Evolutionary conservation across 2,329 filamentous ascomycete species (phyloP).

Genomic region (Xylariaceae sp.): DNA sequence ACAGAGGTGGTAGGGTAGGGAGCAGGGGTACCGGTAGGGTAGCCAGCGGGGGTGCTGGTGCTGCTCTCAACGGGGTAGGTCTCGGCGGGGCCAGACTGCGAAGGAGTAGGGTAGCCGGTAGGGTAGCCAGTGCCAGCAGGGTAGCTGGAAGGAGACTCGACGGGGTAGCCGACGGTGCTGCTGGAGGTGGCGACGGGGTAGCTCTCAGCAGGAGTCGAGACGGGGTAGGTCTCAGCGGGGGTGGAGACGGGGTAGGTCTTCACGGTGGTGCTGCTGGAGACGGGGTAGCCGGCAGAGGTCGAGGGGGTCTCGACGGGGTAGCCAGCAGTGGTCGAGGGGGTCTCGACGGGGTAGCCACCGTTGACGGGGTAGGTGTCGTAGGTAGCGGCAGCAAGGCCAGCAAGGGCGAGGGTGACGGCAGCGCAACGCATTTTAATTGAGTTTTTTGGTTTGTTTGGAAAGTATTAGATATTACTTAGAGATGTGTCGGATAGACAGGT

Average conservation of each 20-base stretch:
- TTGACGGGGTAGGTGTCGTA: slow-evolving; percentile 16
- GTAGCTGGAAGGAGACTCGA: slow-evolving; percentile 5
- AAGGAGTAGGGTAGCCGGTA: background rate
- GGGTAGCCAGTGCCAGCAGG: slow-evolving; percentile 9
- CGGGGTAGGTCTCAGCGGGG: background rate
- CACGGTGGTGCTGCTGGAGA: background rate
- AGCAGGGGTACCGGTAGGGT: slow-evolving; percentile 7
- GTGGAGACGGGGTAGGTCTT: background rate
- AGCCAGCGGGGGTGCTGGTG: slow-evolving; percentile 8
- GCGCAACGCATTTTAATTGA: slow-evolving; percentile 19
- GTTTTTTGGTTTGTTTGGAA: slow-evolving; percentile 9
- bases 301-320: slow-evolving; percentile 5
- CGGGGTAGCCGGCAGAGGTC: slow-evolving; percentile 8
- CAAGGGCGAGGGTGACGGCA: slow-evolving; percentile 15
- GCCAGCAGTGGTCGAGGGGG: slow-evolving; percentile 4
- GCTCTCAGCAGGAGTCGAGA: slow-evolving; percentile 3
- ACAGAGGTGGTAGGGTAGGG: slow-evolving; percentile 6
- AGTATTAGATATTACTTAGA: slow-evolving; percentile 23
- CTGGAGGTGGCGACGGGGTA: slow-evolving; percentile 1
- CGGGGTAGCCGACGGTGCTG: slow-evolving; percentile 3
- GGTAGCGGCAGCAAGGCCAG: slow-evolving; percentile 15
- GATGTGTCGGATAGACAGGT: slow-evolving; percentile 16
- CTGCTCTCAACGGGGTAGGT: background rate
- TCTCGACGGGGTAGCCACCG: slow-evolving; percentile 12
- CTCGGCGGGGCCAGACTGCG: too few species aligned